These are phyloP conservation scores for Copromyces sp. DNA, from an alignment of 495 filamentous ascomycete species.

Conservation along the genomic window DNA sequence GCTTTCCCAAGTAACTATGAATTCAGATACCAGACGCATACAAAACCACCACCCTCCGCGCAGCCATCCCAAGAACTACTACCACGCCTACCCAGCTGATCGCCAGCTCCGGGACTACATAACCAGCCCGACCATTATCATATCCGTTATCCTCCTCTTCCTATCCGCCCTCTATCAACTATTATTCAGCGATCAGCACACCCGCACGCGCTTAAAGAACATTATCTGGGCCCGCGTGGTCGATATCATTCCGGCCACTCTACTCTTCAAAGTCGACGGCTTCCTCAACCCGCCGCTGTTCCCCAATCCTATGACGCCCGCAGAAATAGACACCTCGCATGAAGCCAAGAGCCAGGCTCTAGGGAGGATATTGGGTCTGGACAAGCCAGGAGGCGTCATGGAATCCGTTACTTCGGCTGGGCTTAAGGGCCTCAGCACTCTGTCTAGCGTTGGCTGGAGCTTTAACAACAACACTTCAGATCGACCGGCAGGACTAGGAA, in stretches of 20 bases:
- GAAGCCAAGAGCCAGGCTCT: conserved; percentile 59
- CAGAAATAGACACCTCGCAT: conserved; percentile 22
- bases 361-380: conserved; percentile 55
- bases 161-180: conserved; percentile 33
- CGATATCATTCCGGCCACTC: conserved; percentile 45
- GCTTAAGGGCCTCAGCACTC: conserved; percentile 36
- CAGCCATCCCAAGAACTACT: conserved; percentile 10
- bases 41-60: conserved; percentile 16
- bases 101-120: conserved; percentile 20
- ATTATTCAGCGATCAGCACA: neutral
- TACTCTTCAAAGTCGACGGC: conserved; percentile 51
- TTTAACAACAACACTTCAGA: conserved; percentile 19
- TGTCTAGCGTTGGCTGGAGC: conserved; percentile 36
- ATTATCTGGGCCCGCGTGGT: conserved; percentile 57
- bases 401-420: conserved; percentile 27
- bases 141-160: conserved; percentile 30
- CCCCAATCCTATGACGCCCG: conserved; percentile 14
- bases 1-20: conserved; percentile 10
- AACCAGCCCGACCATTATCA: conserved; percentile 23
- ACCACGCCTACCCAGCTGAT: conserved; percentile 11
- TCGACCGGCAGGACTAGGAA: conserved; percentile 70
- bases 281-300: conserved; percentile 29
- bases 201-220: conserved; percentile 12
- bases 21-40: conserved; percentile 18
- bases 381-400: conserved; percentile 34